Evolutionary conservation across 768 basidiomycete species (phyloP), one percentile per base, ranked within the genome.

Genomic region (Phylloporus scabripes): DNA sequence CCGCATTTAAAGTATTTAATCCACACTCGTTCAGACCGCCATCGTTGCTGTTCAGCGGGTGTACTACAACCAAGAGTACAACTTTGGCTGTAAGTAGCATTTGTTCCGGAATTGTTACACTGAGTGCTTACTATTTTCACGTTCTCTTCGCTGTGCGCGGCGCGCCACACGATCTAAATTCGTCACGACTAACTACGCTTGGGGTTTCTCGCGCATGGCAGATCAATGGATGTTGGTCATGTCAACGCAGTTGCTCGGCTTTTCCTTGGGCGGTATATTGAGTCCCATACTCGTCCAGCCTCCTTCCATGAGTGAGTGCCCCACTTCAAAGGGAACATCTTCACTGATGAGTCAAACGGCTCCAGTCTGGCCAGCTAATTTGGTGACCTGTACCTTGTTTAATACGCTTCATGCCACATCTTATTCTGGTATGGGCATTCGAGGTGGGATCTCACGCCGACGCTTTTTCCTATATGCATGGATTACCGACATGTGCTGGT

Each of bases 191-290:
- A 17, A 7, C 50, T 10, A 39, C 20, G 2, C 24, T n/a, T 34
- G 42, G 32, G 36, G 21, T 7, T 18, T 50, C 20, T 24, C n/a
- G 31, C 21, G 21, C 21, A 23, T 23, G 21, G 21, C 36, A 77
- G 76, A 81, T 53, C 72, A 76, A 63, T 81, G 80, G 79, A 72
- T 81, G 72, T 60, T 82, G 37, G 78, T 80, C 4, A 77, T 83
- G 76, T 85, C 83, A 12, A 87, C 86, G 0, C 86, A 89, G 57
- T 62, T 87, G 36, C 78, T 87, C 44, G 79, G 83, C 7, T 79
- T 78, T 54, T 79, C 75, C 4, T 74, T 81, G 26, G 82, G 82
- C 20, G 83, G 84, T 28, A 67, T 83, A 48, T 43, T 67, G 28
- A 75, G 78, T 31, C 77, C 83, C 9, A 83, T 85, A 64, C 74